These are phyloP conservation scores for Pythium rhizo-oryzae DNA, from an alignment of 352 stramenopile genomes.

Conservation along the genomic window DNA sequence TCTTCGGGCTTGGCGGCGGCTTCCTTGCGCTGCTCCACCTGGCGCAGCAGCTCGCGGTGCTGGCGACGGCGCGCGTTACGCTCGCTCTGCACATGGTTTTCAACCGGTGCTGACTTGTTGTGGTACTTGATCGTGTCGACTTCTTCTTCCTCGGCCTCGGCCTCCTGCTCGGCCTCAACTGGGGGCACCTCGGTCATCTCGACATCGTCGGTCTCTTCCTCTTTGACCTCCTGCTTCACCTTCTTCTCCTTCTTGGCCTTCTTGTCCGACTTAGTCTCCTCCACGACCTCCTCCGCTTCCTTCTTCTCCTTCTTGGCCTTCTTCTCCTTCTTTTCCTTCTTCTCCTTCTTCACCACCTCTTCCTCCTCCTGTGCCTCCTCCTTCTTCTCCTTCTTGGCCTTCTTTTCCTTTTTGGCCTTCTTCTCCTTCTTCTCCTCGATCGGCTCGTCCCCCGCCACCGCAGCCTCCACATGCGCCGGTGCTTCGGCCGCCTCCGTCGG, in stretches of 20 bases:
- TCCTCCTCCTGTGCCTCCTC: conserved; percentile 16
- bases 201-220: conserved; percentile 3
- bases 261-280: conserved; percentile 22
- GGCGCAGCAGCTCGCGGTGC: conserved; percentile 76
- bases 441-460: conserved; percentile 17
- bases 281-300: conserved; percentile 16
- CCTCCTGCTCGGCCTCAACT: conserved; percentile 6
- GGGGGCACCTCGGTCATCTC: conserved; percentile 5
- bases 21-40: conserved; percentile 71
- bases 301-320: conserved; percentile 22
- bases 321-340: conserved; percentile 13
- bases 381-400: conserved; percentile 20
- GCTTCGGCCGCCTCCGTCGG: conserved; percentile 16
- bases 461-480: conserved; percentile 25
- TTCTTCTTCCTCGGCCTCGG: conserved; percentile 22
- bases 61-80: conserved; percentile 76
- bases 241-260: conserved; percentile 38
- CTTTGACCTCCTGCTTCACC: conserved; percentile 31
- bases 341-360: conserved; percentile 8
- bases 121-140: conserved; percentile 37
- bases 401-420: conserved; percentile 16
- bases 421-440: conserved; percentile 25
- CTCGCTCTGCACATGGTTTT: conserved; percentile 67
- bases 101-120: conserved; percentile 17
- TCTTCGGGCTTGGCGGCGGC: conserved; percentile 46